phyloP scores from a whole-genome alignment of 2,329 filamentous ascomycete genomes.

The Xylaria sp. region DNA sequence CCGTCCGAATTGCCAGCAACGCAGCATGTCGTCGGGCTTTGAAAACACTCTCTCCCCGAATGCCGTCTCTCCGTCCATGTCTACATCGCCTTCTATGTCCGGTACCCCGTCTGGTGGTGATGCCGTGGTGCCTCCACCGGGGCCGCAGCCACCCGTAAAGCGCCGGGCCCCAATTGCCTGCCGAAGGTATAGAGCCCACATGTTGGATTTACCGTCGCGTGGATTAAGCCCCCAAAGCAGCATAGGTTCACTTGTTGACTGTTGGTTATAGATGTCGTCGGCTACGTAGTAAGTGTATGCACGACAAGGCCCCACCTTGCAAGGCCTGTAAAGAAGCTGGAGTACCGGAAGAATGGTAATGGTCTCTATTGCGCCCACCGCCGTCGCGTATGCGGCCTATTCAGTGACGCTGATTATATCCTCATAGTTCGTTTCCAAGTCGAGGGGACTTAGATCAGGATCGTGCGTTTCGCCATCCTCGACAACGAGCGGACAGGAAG shows the following conservation, averaged over 20 bases:
- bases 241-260: constrained; percentile 10
- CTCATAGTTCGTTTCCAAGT: constrained; percentile 54
- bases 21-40: constrained; percentile 30
- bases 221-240: background rate
- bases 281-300: constrained; percentile 61
- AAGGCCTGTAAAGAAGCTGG: constrained; percentile 58
- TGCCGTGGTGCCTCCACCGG: constrained; percentile 20
- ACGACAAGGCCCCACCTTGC: constrained; percentile 57
- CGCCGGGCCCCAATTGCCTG: constrained; percentile 59
- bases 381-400: background rate
- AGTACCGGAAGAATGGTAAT: constrained; percentile 58
- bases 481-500: constrained; percentile 54
- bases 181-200: constrained; percentile 50
- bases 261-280: constrained; percentile 54
- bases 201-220: constrained; percentile 18
- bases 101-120: constrained; percentile 11
- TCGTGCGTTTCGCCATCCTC: constrained; percentile 62
- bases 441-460: constrained; percentile 61
- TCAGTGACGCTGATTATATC: constrained; percentile 10
- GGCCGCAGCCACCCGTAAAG: constrained; percentile 46
- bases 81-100: constrained; percentile 33
- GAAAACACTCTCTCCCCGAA: constrained; percentile 15
- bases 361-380: background rate
- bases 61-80: constrained; percentile 31
- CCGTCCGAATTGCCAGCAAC: constrained; percentile 16